Conservation (phyloP, 805 yeast genomes). For the Dipodascopsis uninucleata region DNA sequence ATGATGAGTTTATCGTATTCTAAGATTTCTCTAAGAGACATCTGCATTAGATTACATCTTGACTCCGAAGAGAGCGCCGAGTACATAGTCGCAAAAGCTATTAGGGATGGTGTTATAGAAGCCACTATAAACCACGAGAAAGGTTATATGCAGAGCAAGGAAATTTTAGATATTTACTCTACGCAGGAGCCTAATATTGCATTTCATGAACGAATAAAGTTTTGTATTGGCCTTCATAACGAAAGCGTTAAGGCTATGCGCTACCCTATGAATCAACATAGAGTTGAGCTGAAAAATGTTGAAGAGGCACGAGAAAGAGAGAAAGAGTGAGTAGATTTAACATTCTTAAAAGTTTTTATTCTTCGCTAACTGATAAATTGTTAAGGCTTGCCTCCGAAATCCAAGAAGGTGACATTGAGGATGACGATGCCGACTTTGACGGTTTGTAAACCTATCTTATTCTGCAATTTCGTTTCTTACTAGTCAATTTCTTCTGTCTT, state of each 20-base stretch:
- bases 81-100: constrained; percentile 93
- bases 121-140: constrained; percentile 86
- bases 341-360: neutral
- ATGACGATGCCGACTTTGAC: constrained; percentile 38
- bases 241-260: constrained; percentile 94
- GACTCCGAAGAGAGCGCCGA: constrained; percentile 96
- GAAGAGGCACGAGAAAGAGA: constrained; percentile 57
- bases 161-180: constrained; percentile 78
- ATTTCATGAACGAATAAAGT: constrained; percentile 89
- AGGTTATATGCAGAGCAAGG: constrained; percentile 89
- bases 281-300: constrained; percentile 49
- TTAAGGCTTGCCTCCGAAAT: constrained; percentile 41
- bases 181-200: constrained; percentile 82
- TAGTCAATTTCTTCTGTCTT: too few relatives aligned
- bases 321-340: constrained; percentile 38
- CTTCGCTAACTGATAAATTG: neutral
- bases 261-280: constrained; percentile 61
- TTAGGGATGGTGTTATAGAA: constrained; percentile 95
- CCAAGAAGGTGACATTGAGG: constrained; percentile 44
- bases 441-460: constrained; percentile 14
- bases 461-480: neutral
- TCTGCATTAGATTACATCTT: constrained; percentile 84
- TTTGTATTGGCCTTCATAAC: constrained; percentile 84
- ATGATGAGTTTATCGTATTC: constrained; percentile 88
- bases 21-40: constrained; percentile 85